Percentiles rank a stretch among this genome's conserved stretches.
Evolutionary conservation across 495 filamentous ascomycete species (phyloP).

Genomic region (Sporormia fimetaria): DNA sequence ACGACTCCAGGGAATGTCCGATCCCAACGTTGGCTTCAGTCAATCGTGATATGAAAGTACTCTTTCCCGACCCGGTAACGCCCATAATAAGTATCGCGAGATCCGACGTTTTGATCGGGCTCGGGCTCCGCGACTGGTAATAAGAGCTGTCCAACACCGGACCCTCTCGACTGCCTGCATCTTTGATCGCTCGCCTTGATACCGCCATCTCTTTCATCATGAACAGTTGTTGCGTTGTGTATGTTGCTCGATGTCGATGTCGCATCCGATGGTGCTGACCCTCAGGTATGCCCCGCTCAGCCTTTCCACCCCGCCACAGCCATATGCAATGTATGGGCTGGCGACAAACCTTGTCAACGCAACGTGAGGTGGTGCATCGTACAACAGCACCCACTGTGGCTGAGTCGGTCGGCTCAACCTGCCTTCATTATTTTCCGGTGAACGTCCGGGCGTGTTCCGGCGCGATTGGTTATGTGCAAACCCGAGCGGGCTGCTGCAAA

Average conservation of each 20-base stretch:
- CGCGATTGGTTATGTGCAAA: background rate
- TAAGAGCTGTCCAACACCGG: too few species aligned
- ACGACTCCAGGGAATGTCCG: constrained; percentile 16
- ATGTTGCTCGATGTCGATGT: too few species aligned
- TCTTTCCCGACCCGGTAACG: constrained; percentile 35
- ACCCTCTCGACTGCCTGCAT: too few species aligned
- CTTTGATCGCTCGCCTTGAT: background rate
- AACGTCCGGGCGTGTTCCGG: background rate
- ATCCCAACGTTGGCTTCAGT: constrained; percentile 25
- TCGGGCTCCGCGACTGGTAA: too few species aligned
- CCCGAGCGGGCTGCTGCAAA: background rate
- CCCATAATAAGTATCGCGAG: constrained; percentile 32
- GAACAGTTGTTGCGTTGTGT: too few species aligned
- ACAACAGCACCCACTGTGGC: too few species aligned
- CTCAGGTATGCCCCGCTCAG: too few species aligned
- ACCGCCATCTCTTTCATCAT: background rate
- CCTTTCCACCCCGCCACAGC: too few species aligned
- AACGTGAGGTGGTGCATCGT: too few species aligned
- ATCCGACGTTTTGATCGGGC: background rate
- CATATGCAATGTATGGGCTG: too few species aligned
- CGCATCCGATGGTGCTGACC: too few species aligned
- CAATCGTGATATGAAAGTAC: constrained; percentile 31
- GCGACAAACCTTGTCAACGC: too few species aligned
- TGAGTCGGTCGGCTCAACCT: background rate
- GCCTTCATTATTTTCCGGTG: constrained; percentile 1